Conservation (phyloP, 768 basidiomycete species). For the Hygrocybe punicea region DNA sequence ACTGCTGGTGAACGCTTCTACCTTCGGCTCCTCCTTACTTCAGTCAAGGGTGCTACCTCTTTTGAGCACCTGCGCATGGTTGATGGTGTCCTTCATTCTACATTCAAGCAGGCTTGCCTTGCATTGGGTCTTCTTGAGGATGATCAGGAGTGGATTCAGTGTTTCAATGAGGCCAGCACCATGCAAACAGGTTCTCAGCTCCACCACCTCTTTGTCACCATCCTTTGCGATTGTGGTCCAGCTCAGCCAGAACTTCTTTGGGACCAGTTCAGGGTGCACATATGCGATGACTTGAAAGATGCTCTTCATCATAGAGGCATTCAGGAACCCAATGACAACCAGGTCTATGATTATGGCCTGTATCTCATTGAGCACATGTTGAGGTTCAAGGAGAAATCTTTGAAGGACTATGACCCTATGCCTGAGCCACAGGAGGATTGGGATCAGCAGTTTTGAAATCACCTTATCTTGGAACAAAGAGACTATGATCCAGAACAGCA, state of each 20-base stretch:
- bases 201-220: constrained; percentile 38
- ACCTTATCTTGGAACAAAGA: constrained; percentile 32
- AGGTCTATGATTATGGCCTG: constrained; percentile 43
- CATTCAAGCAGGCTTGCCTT: constrained; percentile 42
- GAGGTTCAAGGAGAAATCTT: constrained; percentile 18
- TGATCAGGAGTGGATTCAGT: constrained; percentile 43
- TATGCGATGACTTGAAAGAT: constrained; percentile 42
- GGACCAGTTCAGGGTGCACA: constrained; percentile 30
- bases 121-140: constrained; percentile 45
- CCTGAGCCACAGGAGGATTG: constrained; percentile 28
- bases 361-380: constrained; percentile 28
- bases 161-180: constrained; percentile 35
- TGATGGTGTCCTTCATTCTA: constrained; percentile 15
- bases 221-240: constrained; percentile 32
- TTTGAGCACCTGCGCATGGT: constrained; percentile 26
- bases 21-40: constrained; percentile 37
- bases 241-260: constrained; percentile 38
- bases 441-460: constrained; percentile 21
- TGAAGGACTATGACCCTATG: constrained; percentile 31
- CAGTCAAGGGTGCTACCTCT: constrained; percentile 33
- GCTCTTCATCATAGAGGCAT: constrained; percentile 14
- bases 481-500: constrained; percentile 21
- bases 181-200: constrained; percentile 40
- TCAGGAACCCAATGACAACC: constrained; percentile 24
- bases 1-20: constrained; percentile 37